phyloP scores from a whole-genome alignment of 352 stramenopile species.

The Pythium oligandrum region DNA sequence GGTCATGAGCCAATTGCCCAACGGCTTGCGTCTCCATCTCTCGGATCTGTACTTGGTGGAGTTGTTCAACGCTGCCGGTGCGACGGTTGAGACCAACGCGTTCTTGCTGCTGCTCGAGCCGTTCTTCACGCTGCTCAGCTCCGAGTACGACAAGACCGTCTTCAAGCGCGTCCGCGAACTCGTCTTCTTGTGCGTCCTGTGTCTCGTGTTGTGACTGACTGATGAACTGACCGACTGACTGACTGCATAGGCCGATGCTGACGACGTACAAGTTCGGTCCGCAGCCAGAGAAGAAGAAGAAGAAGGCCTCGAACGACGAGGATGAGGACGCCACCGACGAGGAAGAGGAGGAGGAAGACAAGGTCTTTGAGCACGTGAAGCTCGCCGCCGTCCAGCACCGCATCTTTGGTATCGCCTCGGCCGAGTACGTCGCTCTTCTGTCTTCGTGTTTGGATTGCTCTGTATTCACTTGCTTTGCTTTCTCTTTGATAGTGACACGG shows the following conservation, averaged over 20 bases:
- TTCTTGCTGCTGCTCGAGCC: conserved; percentile 76
- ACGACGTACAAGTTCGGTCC: conserved; percentile 60
- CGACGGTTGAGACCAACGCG: conserved; percentile 44
- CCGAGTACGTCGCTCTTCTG: conserved; percentile 38
- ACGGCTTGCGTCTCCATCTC: conserved; percentile 75
- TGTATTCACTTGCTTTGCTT: conserved; percentile 5
- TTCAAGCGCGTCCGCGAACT: conserved; percentile 77
- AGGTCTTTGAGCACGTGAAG: conserved; percentile 62
- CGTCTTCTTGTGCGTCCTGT: conserved; percentile 39
- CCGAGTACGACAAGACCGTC: conserved; percentile 75
- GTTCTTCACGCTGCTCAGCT: conserved; percentile 75
- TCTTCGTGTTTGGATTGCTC: background rate
- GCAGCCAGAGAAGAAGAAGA: conserved; percentile 31
- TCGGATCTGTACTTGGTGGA: conserved; percentile 72
- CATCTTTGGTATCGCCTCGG: conserved; percentile 72
- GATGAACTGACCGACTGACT: background rate
- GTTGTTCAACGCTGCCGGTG: conserved; percentile 47
- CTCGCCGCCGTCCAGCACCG: conserved; percentile 69
- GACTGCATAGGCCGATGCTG: conserved; percentile 38
- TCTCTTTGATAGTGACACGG: conserved; percentile 44
- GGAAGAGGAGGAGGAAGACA: conserved; percentile 45
- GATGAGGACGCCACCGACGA: conserved; percentile 45
- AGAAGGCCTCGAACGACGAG: conserved; percentile 18
- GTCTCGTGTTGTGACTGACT: background rate
- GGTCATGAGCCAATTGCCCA: conserved; percentile 73